These are phyloP conservation scores for Carex scoparia DNA, from an alignment of 176 grass and related monocot species.

Conservation along the genomic window DNA sequence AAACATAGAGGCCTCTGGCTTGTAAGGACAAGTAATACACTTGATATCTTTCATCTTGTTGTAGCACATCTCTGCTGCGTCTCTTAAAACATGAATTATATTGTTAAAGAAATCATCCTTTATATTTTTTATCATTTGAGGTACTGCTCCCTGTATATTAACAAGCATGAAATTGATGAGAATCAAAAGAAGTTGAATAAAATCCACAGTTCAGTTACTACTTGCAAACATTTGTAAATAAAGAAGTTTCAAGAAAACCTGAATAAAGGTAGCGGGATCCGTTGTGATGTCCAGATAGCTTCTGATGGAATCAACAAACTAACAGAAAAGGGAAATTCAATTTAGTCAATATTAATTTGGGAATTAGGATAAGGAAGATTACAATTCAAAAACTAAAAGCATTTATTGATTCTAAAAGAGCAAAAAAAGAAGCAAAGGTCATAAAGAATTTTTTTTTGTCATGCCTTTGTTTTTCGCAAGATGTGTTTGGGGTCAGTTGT, in stretches of 20 bases:
- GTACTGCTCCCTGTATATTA: conserved; percentile 55
- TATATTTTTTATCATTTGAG: conserved; percentile 68
- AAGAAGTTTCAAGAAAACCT: conserved; percentile 33
- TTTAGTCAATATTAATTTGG: background rate
- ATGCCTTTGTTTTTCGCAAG: conserved; percentile 64
- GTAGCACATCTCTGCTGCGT: conserved; percentile 53
- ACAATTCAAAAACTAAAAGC: background rate
- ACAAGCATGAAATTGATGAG: background rate
- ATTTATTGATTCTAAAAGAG: background rate
- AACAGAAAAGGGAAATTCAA: background rate
- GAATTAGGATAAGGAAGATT: background rate
- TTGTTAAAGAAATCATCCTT: conserved; percentile 72
- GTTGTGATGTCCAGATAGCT: conserved; percentile 49
- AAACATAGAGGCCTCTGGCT: conserved; percentile 94
- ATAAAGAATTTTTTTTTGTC: no score
- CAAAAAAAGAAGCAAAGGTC: conserved; percentile 8
- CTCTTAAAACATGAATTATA: conserved; percentile 43
- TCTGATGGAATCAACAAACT: conserved; percentile 50
- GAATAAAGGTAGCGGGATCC: conserved; percentile 84
- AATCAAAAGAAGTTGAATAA: background rate
- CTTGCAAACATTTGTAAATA: background rate
- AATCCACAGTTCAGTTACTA: background rate
- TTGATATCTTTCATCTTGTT: conserved; percentile 50
- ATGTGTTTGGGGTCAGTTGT: conserved; percentile 51
- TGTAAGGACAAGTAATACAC: conserved; percentile 61